A percentile compares a stretch with the other conserved stretches of the same genome.
phyloP scores from a whole-genome alignment of 2,329 filamentous ascomycete species.

The Davidsoniella eucalypti region DNA sequence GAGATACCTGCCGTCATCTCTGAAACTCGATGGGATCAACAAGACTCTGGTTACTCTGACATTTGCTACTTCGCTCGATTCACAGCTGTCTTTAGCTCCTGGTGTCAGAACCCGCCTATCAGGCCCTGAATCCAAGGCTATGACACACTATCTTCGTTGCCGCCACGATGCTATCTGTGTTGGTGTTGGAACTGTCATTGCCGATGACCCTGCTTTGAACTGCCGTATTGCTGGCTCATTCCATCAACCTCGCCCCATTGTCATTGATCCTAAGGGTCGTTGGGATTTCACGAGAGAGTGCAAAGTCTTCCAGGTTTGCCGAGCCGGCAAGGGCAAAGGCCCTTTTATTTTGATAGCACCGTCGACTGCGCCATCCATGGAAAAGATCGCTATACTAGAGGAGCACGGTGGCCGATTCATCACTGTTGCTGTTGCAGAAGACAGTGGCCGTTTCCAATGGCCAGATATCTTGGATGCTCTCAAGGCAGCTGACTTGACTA shows the following conservation, averaged over 20 bases:
- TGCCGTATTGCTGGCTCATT: constrained; percentile 49
- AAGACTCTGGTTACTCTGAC: constrained; percentile 56
- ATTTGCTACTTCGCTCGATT: constrained; percentile 82
- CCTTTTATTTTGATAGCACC: constrained; percentile 52
- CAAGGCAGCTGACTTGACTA: constrained; percentile 43
- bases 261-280: constrained; percentile 63
- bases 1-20: constrained; percentile 19
- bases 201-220: constrained; percentile 75
- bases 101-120: constrained; percentile 73
- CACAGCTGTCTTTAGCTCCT: constrained; percentile 56
- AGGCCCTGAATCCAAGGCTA: constrained; percentile 66
- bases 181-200: constrained; percentile 67
- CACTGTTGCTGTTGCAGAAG: constrained; percentile 19
- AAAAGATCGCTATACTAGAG: constrained; percentile 27
- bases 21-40: background rate
- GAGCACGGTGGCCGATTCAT: constrained; percentile 38
- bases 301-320: constrained; percentile 50
- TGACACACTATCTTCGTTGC: constrained; percentile 82
- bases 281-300: constrained; percentile 47
- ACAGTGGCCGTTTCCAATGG: constrained; percentile 41
- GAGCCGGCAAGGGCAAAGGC: constrained; percentile 48
- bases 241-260: constrained; percentile 59
- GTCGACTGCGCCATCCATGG: constrained; percentile 26
- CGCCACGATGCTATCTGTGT: constrained; percentile 72
- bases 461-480: constrained; percentile 42